Percentiles rank a stretch among this genome's conserved stretches.
These are phyloP conservation scores for Escallonia rubra DNA, from an alignment of 129 eudicot species.

Conservation along the genomic window DNA sequence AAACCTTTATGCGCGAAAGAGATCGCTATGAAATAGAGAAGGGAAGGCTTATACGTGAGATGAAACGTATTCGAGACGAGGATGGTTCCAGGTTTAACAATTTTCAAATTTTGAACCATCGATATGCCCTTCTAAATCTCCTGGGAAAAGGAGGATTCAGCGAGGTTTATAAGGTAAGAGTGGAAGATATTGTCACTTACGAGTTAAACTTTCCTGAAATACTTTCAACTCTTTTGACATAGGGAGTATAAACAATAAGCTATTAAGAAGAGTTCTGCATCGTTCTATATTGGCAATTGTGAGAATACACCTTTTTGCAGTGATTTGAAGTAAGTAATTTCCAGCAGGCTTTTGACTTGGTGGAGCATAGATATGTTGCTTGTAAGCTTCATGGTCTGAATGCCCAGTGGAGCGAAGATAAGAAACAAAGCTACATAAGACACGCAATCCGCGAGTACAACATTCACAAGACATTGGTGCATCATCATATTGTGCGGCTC, in stretches of 20 bases:
- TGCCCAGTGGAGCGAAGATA: constrained; percentile 98
- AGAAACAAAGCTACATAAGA: constrained; percentile 93
- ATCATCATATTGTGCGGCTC: constrained; percentile 84
- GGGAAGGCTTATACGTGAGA: constrained; percentile 95
- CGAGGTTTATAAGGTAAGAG: constrained; percentile 89
- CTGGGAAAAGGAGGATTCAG: constrained; percentile 97
- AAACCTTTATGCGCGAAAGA: constrained; percentile 71
- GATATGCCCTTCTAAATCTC: constrained; percentile 92
- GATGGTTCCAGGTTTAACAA: constrained; percentile 95
- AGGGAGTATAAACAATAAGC: background rate
- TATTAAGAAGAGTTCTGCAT: background rate
- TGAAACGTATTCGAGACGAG: constrained; percentile 97
- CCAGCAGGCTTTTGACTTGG: constrained; percentile 93
- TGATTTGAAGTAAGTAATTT: constrained; percentile 30
- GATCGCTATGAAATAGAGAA: constrained; percentile 90
- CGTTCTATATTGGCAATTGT: constrained; percentile 13
- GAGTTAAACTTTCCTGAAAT: too few species aligned
- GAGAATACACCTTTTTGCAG: constrained; percentile 17
- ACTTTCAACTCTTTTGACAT: too few species aligned
- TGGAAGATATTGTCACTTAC: background rate
- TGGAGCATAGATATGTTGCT: constrained; percentile 93
- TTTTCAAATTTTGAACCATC: constrained; percentile 81
- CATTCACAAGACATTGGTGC: constrained; percentile 93
- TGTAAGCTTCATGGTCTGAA: constrained; percentile 96
- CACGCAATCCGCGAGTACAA: constrained; percentile 98